Evolutionary conservation across 2,329 filamentous ascomycete species (phyloP), one percentile per base, ranked within the genome.

Genomic region (Fusarium fracticaudum): DNA sequence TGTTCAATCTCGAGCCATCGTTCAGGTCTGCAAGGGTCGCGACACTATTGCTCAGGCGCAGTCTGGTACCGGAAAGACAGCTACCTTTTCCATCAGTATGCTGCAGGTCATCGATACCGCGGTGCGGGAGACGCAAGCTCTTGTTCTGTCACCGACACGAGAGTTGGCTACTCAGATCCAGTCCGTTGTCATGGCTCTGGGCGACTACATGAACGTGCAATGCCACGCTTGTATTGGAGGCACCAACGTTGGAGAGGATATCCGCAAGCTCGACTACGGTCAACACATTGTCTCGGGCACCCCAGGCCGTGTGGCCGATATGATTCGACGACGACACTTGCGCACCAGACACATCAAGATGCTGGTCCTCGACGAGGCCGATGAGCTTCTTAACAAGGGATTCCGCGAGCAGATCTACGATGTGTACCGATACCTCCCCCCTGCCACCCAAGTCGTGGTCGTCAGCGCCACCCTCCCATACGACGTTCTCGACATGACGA

Each of bases 401-500:
- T 99, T 98, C 88, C 91, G 95, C 74, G 96, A 99, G 86, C 96
- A 98, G 82, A 99, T 99, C 83, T 98, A 98, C 90, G 96, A 98
- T 78, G 95, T 99, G 58, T 98, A 98, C 87, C 94, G 95, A 81
- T 97, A 98, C 81, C 92, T 99, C 2, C 96, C 96, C 22, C 96
- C 95, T 33, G 95, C 96, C 10, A 99, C 96, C 3, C 96, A 99
- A 84, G 96, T 98, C n/a, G 96, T 98, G 6, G 94, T 99, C 35
- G 94, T 99, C 77, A 98, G 94, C 61, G 96, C 96, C 74, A 99
- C 96, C 8, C 91, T 99, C 40, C 96, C 96, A 51, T 97, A 98
- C 87, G 96, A 99, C 81, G 96, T 99, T 26, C 90, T 99, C 60
- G 96, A 98, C 84, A 98, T 99, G 93, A 99, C 96, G 38, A 98